A percentile compares a stretch with the other conserved stretches of the same genome.
phyloP scores from a whole-genome alignment of 805 yeast genomes.

The Clavispora vitiphila region DNA sequence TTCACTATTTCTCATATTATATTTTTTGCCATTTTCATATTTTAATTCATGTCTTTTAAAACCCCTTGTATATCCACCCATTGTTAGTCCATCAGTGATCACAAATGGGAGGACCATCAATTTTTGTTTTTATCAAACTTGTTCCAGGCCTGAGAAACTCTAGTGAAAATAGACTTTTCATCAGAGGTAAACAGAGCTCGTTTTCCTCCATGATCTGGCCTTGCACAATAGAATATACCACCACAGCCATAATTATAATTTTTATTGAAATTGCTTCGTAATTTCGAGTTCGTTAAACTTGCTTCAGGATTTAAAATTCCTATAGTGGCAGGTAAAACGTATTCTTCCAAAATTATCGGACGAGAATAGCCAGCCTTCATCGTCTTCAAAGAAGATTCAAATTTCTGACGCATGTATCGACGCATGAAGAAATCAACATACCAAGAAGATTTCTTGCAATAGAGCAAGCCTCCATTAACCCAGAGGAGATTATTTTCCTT shows the following conservation, averaged over 20 bases:
- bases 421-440: constrained; percentile 10
- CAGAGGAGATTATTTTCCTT: constrained; percentile 18
- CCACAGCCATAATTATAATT: constrained; percentile 12
- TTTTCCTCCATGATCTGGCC: constrained; percentile 9
- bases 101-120: no score
- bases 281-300: constrained; percentile 1
- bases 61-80: no score
- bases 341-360: constrained; percentile 6
- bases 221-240: constrained; percentile 13
- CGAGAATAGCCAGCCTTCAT: constrained; percentile 6
- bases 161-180: no score
- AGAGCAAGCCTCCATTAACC: constrained; percentile 25
- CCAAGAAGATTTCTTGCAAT: constrained; percentile 19
- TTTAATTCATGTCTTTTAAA: no score
- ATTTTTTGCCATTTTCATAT: no score
- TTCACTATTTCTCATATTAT: no score
- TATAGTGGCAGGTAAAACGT: constrained; percentile 9
- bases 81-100: no score
- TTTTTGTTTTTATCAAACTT: no score
- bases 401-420: constrained; percentile 5
- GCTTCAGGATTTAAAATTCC: constrained; percentile 5
- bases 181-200: constrained; percentile 4
- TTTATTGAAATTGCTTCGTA: constrained; percentile 7
- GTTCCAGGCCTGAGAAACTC: no score
- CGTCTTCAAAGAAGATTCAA: background rate